phyloP scores from a whole-genome alignment of 75 land plant genomes.

The Cupressus sempervirens region DNA sequence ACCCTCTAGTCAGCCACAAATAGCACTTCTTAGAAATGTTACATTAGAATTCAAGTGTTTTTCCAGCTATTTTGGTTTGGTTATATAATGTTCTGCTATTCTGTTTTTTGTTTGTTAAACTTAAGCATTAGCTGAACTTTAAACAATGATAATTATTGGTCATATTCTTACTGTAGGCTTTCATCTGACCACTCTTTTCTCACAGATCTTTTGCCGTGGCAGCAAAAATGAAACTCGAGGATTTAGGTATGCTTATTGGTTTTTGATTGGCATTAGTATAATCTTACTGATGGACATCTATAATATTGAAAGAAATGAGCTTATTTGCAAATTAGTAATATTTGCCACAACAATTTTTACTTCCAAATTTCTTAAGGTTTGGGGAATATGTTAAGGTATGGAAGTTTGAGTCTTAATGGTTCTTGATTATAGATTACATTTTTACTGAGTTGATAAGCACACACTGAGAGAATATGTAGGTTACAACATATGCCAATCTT shows the following conservation, averaged over 20 bases:
- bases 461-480: not conserved
- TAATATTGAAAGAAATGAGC: not conserved
- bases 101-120: not conserved
- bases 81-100: not conserved
- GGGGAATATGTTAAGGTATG: not conserved
- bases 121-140: not conserved
- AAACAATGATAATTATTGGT: slow-evolving; percentile 2
- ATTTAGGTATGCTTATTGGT: slow-evolving; percentile 53
- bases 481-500: not conserved
- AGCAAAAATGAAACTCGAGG: slow-evolving; percentile 90
- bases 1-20: not conserved
- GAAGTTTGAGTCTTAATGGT: not conserved
- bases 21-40: not conserved
- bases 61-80: not conserved
- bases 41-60: not conserved
- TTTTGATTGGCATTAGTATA: not conserved
- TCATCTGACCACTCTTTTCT: slow-evolving; percentile 8
- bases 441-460: not conserved
- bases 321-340: not conserved
- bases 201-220: slow-evolving; percentile 92
- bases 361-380: not conserved
- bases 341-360: not conserved
- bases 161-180: not conserved
- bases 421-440: not conserved
- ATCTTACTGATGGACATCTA: not conserved